Evolutionary conservation across 495 filamentous ascomycete species (phyloP).

Genomic region (Talaromyces nanjingensis): DNA sequence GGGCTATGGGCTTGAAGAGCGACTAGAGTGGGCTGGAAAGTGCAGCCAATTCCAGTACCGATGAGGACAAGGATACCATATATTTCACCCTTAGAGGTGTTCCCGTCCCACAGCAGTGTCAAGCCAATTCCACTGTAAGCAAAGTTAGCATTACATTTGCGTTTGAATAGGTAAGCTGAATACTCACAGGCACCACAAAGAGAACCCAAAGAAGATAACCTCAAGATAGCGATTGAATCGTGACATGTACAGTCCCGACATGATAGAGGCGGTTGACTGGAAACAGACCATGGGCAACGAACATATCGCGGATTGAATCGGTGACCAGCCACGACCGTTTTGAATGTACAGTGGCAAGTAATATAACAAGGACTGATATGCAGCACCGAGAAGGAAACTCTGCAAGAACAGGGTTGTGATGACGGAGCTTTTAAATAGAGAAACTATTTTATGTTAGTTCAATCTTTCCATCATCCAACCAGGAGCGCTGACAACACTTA

Average conservation of each 20-base stretch:
- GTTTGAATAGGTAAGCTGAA: not conserved
- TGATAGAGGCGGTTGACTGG: conserved; percentile 44
- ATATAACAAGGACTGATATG: conserved; percentile 51
- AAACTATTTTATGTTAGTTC: conserved; percentile 23
- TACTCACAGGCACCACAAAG: conserved; percentile 44
- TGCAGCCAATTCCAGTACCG: conserved; percentile 50
- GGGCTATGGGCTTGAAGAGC: conserved; percentile 55
- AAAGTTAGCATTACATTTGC: not conserved
- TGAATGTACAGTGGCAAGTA: conserved; percentile 49
- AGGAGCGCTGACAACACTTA: conserved; percentile 19
- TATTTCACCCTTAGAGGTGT: conserved; percentile 42
- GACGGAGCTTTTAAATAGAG: conserved; percentile 48
- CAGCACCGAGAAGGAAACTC: conserved; percentile 52
- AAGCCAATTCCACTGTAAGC: conserved; percentile 41
- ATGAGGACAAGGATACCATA: conserved; percentile 44
- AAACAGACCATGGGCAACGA: conserved; percentile 46
- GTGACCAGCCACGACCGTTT: conserved; percentile 43
- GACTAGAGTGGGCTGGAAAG: conserved; percentile 56
- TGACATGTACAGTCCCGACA: conserved; percentile 53
- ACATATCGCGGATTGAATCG: conserved; percentile 43
- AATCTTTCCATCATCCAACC: conserved; percentile 12
- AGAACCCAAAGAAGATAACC: conserved; percentile 50
- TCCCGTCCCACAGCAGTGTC: conserved; percentile 40
- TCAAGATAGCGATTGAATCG: conserved; percentile 48
- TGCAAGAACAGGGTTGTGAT: conserved; percentile 49